A percentile compares a stretch with the other conserved stretches of the same genome.
Conservation (phyloP, 176 grass and related monocot genomes). For the Lolium multiflorum region DNA sequence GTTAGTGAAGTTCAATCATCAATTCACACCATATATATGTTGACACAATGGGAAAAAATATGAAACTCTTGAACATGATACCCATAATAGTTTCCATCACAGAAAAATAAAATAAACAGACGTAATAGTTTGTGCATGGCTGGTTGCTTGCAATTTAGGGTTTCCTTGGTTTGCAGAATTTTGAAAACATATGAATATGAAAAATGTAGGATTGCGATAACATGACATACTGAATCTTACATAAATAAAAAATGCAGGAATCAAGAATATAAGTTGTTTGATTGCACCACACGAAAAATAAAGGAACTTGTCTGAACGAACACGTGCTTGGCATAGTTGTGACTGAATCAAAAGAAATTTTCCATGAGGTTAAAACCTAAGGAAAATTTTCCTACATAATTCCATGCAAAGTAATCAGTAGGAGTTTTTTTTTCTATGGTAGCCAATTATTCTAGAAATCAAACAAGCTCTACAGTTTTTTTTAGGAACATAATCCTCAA, state of each 20-base stretch:
- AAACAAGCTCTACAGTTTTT: neutral
- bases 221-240: too few species aligned
- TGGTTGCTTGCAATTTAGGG: too few species aligned
- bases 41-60: neutral
- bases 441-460: neutral
- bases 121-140: too few species aligned
- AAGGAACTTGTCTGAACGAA: too few species aligned
- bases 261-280: too few species aligned
- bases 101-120: neutral
- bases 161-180: too few species aligned
- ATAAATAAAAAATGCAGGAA: too few species aligned
- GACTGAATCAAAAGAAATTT: neutral
- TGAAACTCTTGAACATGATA: neutral
- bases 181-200: too few species aligned
- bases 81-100: neutral
- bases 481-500: neutral
- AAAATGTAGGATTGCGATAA: too few species aligned
- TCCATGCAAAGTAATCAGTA: neutral
- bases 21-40: neutral
- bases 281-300: too few species aligned
- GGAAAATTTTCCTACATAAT: neutral
- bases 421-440: neutral
- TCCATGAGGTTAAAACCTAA: neutral
- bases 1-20: slow-evolving; percentile 10
- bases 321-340: neutral